Evolutionary conservation across 192 early-diverging fungal genomes (phyloP), one percentile per base, ranked within the genome.

Genomic region (Geranomyces variabilis): DNA sequence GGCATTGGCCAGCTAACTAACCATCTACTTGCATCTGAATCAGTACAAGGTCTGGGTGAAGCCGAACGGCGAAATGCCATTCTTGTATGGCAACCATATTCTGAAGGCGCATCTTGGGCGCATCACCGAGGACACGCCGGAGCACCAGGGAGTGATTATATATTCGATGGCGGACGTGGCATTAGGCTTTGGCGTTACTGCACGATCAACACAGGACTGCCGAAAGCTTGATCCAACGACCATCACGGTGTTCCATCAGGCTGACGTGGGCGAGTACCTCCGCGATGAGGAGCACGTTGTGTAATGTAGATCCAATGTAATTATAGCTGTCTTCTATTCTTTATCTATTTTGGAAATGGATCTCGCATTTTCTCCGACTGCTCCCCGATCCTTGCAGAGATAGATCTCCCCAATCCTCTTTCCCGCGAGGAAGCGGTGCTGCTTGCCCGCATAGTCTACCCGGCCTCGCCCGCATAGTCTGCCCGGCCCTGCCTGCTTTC

Each of bases 21-120:
- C 55, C 55, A 12, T 4, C 61, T 45, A 21, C 24, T 36, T 36
- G n/a, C n/a, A n/a, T 57, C 58, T 29, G 10, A 26, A n/a, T n/a
- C 81, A 93, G 90, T 93, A 96, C 88, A 97, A 99, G 81, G 90
- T 99, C 61, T 99, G 97, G 96, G 91, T 99, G 57, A 99, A 98
- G 79, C 95, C 97, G 45, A 96, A 93, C 75, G 97, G 97, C 60
- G 97, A 99, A 81, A 98, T 96, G 96, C 92, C 94, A 12, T 99
- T 94, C 84, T 70, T 99, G 68, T 99, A 99, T 74, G 96, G 97
- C 14, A 99, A 99, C 86, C 91, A 99, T 76, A 87, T 98, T 47
- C 86, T 96, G 63, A 99, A 97, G 79, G 97, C 96, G 12, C 97
- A 99, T 75, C 82, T 99, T 67, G 95, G 96, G 21, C 84, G 97